Conservation (phyloP, 2,329 filamentous ascomycete species). For the Thielaviopsis populi region DNA sequence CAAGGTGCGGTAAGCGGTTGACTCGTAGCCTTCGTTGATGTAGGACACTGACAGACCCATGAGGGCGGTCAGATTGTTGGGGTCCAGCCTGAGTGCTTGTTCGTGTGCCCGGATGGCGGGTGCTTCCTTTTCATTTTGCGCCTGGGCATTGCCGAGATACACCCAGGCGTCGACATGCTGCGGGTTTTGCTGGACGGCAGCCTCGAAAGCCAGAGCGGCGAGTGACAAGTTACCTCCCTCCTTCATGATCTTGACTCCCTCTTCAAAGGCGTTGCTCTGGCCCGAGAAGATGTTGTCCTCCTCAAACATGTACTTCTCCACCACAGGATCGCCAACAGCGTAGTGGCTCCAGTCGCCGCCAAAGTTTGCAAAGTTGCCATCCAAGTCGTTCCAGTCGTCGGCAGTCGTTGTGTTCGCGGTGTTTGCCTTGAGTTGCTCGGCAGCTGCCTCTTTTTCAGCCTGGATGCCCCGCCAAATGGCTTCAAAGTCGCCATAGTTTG, state of each 20-base stretch:
- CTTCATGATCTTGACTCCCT: slow-evolving; percentile 83
- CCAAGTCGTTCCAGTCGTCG: slow-evolving; percentile 54
- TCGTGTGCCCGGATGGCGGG: slow-evolving; percentile 89
- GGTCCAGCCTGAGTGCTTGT: slow-evolving; percentile 75
- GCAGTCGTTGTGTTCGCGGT: slow-evolving; percentile 28
- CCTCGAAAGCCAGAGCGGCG: slow-evolving; percentile 87
- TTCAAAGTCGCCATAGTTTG: slow-evolving; percentile 74
- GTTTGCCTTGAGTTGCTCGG: slow-evolving; percentile 15
- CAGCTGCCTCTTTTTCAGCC: slow-evolving; percentile 36
- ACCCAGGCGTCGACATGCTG: slow-evolving; percentile 88
- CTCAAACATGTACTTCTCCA: slow-evolving; percentile 90
- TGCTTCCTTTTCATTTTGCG: slow-evolving; percentile 96
- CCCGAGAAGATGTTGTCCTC: slow-evolving; percentile 80
- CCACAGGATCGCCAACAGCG: slow-evolving; percentile 50
- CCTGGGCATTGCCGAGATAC: slow-evolving; percentile 78
- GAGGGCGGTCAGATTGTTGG: slow-evolving; percentile 71
- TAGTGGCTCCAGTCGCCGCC: slow-evolving; percentile 51
- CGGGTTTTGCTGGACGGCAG: slow-evolving; percentile 79
- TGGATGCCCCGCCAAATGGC: slow-evolving; percentile 74
- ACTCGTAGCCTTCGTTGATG: slow-evolving; percentile 97
- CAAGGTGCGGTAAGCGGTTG: slow-evolving; percentile 85
- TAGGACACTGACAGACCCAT: slow-evolving; percentile 96
- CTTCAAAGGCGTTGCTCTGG: slow-evolving; percentile 72
- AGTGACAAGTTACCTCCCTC: slow-evolving; percentile 89
- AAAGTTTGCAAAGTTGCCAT: slow-evolving; percentile 43